Conservation (phyloP, 768 basidiomycete species). For the Lenzites betulinus region DNA sequence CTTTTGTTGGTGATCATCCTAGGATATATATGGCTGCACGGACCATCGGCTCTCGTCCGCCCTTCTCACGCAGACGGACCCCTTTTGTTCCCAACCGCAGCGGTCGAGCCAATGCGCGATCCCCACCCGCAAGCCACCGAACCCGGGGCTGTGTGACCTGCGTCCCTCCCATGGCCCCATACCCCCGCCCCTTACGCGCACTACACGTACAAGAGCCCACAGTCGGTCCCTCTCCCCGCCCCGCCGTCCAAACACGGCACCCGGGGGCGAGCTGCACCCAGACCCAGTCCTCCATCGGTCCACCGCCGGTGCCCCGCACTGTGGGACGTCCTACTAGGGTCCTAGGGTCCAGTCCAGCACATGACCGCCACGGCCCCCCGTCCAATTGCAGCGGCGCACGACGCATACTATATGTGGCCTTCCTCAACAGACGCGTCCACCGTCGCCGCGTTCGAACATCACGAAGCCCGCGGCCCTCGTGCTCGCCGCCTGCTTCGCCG, state of each 20-base stretch:
- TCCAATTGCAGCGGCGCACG: neutral
- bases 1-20: slow-evolving; percentile 25
- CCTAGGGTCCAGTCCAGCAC: slow-evolving; percentile 13
- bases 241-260: neutral
- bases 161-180: neutral
- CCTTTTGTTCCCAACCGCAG: slow-evolving; percentile 15
- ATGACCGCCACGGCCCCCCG: slow-evolving; percentile 4
- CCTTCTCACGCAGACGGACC: slow-evolving; percentile 17
- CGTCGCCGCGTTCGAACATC: slow-evolving; percentile 14
- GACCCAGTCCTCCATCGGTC: neutral
- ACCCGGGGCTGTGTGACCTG: slow-evolving; percentile 12
- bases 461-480: slow-evolving; percentile 12
- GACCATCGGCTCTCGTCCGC: slow-evolving; percentile 17
- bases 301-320: slow-evolving; percentile 11
- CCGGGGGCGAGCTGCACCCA: neutral
- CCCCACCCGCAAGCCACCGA: slow-evolving; percentile 6
- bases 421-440: slow-evolving; percentile 10
- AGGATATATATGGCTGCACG: slow-evolving; percentile 20
- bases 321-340: slow-evolving; percentile 3
- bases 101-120: neutral
- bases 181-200: neutral
- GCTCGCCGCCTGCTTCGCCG: slow-evolving; percentile 13
- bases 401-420: neutral
- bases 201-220: slow-evolving; percentile 12
- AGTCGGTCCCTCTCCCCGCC: neutral